Evolutionary conservation across 495 filamentous ascomycete species (phyloP).

Genomic region (Podospora bellae-mahoneyi): DNA sequence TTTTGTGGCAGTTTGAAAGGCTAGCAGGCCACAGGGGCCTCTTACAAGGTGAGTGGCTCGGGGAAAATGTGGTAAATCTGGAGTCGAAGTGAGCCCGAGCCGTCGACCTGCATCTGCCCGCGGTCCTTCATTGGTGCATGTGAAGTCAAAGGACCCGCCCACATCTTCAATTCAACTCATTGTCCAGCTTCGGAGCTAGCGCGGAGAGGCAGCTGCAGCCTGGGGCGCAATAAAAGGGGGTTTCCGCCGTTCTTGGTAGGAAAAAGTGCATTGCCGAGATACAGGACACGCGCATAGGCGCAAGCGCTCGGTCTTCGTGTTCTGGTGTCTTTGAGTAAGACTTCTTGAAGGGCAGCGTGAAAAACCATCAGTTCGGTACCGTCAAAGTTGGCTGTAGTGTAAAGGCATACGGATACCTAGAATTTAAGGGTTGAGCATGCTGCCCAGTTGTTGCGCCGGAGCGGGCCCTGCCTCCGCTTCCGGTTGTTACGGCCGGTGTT

Average conservation of each 20-base stretch:
- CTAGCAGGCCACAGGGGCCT: neutral
- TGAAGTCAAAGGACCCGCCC: neutral
- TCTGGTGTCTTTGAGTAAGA: slow-evolving; percentile 4
- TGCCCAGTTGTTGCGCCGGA: neutral
- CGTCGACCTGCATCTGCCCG: slow-evolving; percentile 4
- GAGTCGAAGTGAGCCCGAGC: neutral
- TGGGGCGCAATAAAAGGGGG: slow-evolving; percentile 6
- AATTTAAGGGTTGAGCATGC: no score
- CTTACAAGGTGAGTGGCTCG: neutral
- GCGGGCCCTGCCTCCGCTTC: neutral
- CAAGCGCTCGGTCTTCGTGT: slow-evolving; percentile 3
- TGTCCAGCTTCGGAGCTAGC: neutral
- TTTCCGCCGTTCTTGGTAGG: neutral
- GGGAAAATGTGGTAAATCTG: slow-evolving; percentile 1
- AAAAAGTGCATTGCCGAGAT: slow-evolving; percentile 12
- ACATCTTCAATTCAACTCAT: slow-evolving; percentile 9
- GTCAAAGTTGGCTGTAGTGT: neutral
- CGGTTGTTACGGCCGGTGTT: neutral
- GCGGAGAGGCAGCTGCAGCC: neutral
- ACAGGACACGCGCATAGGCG: slow-evolving; percentile 7
- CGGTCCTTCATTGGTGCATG: slow-evolving; percentile 12
- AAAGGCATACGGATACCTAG: no score
- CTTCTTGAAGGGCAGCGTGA: neutral
- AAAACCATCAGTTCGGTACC: neutral
- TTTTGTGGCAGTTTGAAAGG: neutral